Base-by-base conservation (phyloP, 768 basidiomycete genomes). In the Kwoniella pini region DNA sequence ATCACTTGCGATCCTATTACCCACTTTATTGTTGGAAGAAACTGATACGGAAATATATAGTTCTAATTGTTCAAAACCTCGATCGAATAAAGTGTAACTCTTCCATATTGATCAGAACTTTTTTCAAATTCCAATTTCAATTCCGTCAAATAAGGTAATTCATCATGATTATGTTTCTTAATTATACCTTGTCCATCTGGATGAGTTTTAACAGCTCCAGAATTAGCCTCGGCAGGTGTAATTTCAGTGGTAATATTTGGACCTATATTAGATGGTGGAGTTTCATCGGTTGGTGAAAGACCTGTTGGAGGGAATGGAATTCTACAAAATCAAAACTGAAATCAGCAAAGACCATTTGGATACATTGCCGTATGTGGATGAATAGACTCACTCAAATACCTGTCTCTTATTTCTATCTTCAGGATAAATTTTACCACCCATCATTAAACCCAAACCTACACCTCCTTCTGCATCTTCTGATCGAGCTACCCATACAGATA, bases 101-200 rank as follows among this genome's bases (percentile, higher is more conserved):
- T 42, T 13, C 75, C 77, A 60, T 72, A 70, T 19, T 72, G 67
- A 67, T 78, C 77, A 43, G 71, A 71, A n/a, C 62, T 69, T 59
- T 65, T 67, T 57, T 78, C 77, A 46, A 78, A 78, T 39, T 74
- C 75, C 13, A 76, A 46, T 61, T 74, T 76, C 57, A 78, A 24
- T 54, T 78, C 73, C 4, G 64, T 68, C n/a, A 78, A 24, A 36
- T 54, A 28, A 10, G 68, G 63, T 24, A 48, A 27, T 15, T 55
- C 40, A 12, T 46, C 43, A 19, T 33, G 22, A 24, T 33, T 45
- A 10, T 38, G 27, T 6, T 31, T 44, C n/a, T 28, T 54, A 10
- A 31, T 36, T 27, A 46, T 60, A n/a, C 59, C 55, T 36, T 57
- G 48, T 9, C 57, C 57, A 39, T 59, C 57, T 4, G 57, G 57